Conservation (phyloP, 2,329 filamentous ascomycete species). For the Aspergillus latus region DNA sequence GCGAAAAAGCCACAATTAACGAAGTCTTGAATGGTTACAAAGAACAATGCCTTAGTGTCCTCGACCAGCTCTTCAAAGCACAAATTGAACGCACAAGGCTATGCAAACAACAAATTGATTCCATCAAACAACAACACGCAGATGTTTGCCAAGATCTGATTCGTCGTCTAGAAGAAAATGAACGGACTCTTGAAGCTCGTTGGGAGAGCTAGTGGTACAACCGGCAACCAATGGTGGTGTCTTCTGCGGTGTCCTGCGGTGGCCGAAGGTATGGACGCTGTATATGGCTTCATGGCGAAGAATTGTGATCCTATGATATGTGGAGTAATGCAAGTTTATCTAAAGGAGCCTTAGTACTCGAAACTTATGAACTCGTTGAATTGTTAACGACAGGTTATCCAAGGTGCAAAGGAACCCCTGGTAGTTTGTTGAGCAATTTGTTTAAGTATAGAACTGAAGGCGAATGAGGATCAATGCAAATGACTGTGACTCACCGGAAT, state of each 20-base stretch:
- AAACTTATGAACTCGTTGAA: background rate
- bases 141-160: constrained; percentile 32
- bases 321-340: background rate
- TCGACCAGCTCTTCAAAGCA: constrained; percentile 43
- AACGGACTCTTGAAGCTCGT: constrained; percentile 16
- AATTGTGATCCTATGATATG: background rate
- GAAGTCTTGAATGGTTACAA: constrained; percentile 48
- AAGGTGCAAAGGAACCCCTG: background rate
- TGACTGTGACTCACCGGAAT: constrained; percentile 22
- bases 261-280: background rate
- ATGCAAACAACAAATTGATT: constrained; percentile 30
- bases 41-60: constrained; percentile 42
- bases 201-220: background rate
- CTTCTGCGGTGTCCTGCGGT: background rate
- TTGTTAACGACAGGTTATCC: background rate
- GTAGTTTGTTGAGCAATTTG: background rate
- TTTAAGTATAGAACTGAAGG: background rate
- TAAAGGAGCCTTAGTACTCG: background rate
- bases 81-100: constrained; percentile 42
- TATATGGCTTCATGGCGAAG: background rate
- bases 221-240: background rate
- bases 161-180: constrained; percentile 28
- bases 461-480: constrained; percentile 5
- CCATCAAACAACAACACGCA: constrained; percentile 30
- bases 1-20: constrained; percentile 47